phyloP scores from a whole-genome alignment of 2,329 filamentous ascomycete species.

The Talaromyces sp. region DNA sequence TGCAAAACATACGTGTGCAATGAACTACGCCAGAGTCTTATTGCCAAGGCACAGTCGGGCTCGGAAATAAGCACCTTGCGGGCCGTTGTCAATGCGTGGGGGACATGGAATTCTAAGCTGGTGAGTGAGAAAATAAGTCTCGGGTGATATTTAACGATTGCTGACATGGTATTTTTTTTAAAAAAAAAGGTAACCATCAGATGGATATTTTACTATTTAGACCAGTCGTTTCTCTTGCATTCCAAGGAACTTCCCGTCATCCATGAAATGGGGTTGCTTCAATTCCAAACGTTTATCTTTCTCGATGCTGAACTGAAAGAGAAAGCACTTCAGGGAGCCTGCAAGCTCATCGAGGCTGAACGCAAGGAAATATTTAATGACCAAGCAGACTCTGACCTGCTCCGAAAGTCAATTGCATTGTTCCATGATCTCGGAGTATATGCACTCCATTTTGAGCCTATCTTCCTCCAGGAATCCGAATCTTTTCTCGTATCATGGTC shows the following conservation, averaged over 20 bases:
- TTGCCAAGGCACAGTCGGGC: constrained; percentile 50
- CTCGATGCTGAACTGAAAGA: constrained; percentile 48
- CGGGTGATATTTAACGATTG: background rate
- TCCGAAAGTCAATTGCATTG: constrained; percentile 74
- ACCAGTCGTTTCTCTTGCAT: constrained; percentile 80
- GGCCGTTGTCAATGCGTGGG: constrained; percentile 62
- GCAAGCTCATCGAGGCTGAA: constrained; percentile 69
- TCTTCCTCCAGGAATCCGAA: constrained; percentile 64
- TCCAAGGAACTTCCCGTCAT: constrained; percentile 66
- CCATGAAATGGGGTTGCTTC: constrained; percentile 71
- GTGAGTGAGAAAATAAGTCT: constrained; percentile 42
- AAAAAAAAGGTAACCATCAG: constrained; percentile 63
- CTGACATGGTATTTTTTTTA: background rate
- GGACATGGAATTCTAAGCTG: constrained; percentile 71
- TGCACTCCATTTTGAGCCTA: constrained; percentile 70
- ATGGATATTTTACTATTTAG: constrained; percentile 89
- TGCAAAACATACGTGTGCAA: constrained; percentile 61
- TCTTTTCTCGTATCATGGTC: constrained; percentile 68
- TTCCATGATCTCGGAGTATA: constrained; percentile 83
- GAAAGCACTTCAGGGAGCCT: constrained; percentile 65
- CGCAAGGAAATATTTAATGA: constrained; percentile 51
- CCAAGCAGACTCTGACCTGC: constrained; percentile 57
- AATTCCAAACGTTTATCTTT: constrained; percentile 66
- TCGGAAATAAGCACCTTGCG: constrained; percentile 63
- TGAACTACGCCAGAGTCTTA: constrained; percentile 55